Evolutionary conservation across 495 filamentous ascomycete genomes (phyloP), one percentile per base, ranked within the genome.

Genomic region (Lasiosphaeris hirsuta): DNA sequence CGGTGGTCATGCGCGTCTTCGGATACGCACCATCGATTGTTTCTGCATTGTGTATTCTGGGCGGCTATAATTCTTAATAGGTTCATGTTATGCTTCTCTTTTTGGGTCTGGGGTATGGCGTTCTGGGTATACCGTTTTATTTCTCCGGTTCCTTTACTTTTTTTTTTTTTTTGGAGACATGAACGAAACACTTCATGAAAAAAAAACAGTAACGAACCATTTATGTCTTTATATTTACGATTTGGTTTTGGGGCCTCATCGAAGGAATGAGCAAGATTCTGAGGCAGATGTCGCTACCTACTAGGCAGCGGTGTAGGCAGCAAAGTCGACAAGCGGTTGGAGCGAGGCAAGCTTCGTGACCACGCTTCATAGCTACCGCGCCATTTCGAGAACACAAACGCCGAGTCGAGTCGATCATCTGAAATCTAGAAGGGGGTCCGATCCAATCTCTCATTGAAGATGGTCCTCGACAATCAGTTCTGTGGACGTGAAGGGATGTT

Each of bases 121-220:
- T 44, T 41, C 54, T 40, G 50, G 49, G 37, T 38, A 54, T 35
- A 1, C 51, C 19, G 38, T 34, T 35, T 44, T 19, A n/a, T 53
- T 51, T 61, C 33, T 58, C 58, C 19, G 45, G 56, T 46, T 56
- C 53, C 54, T 43, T 57, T 54, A 47, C 53, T 61, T 50, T 33
- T 45, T 43, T 57, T 54, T 42, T 50, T 61, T 50, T 33, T 45
- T 47, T 55, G 13, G 42, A 58, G 56, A 51, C 56, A 64, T 66
- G 62, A 59, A 56, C 56, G 49, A 47, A 47, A 55, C 40, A 60
- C 55, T 56, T 56, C 47, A 63, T 54, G 58, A 56, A 61, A 57
- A 56, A 61, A 57, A 66, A 59, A 54, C 58, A 68, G 66, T 66
- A 68, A 68, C 66, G 66, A 68, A 59, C 53, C 61, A 61, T 51